Base-by-base conservation (phyloP, 257 asterid genomes). In the Osmanthus fragrans region DNA sequence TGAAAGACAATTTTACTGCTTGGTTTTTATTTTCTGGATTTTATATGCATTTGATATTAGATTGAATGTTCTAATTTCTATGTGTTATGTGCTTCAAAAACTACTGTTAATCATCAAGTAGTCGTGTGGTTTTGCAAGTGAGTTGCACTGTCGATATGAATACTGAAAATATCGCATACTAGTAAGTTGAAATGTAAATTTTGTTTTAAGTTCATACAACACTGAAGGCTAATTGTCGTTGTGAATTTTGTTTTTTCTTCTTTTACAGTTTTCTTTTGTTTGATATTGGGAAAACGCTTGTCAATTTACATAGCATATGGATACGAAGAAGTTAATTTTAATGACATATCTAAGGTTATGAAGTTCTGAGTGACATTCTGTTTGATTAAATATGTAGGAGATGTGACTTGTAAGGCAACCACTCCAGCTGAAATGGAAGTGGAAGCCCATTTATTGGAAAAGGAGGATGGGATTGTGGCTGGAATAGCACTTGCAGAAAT, bases 321-420 rank as follows among this genome's bases (percentile, higher is more conserved):
- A 60, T 21, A 30, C 34, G 71, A 76, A n/a, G 54, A 45, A 16
- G 16, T 36, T 68, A 11, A 13, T 68, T 21, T 60, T 47, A 76
- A 40, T 34, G 60, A 47, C 34, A 16, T 33, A 34, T 73, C 16
- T 36, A 15, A 73, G 32, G 23, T 71, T 65, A 80, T 40, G 10
- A 16, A 66, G 45, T 30, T 33, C 1, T 10, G 29, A 39, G 45
- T 64, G 49, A 13, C 11, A n/a, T 58, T 54, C 25, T 54, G 51
- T 21, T 7, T 76, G 21, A 13, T 85, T 36, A 60, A 73, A 23
- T 51, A 80, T 80, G 82, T 30, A 95, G 99, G 98, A 54, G 98
- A 96, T 80, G 97, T 96, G 80, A 93, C 99, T 79, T 93, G 95
- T 83, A 89, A 93, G 83, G 99, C 98, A 51, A 93, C 97, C 27